Conservation (phyloP, 371 early-diverging fungal genomes). For the Entomophthora muscae region DNA sequence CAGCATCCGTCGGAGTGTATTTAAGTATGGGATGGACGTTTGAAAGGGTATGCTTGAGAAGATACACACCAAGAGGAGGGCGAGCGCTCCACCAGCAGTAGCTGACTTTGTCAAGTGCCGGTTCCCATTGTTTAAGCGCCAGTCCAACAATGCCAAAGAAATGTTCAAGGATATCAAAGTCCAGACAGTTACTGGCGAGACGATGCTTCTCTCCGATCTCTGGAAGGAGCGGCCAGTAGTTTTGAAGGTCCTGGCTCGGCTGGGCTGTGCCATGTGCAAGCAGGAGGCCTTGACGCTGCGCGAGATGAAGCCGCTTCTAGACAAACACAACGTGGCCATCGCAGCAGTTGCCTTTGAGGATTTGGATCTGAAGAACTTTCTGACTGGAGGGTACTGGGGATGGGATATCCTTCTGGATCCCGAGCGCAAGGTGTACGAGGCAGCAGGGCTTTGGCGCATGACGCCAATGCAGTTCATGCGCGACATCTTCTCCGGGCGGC, state of each 20-base stretch:
- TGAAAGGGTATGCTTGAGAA: no score
- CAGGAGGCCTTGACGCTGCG: not conserved
- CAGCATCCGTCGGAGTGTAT: no score
- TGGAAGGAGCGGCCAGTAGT: conserved; percentile 4
- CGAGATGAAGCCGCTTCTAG: conserved; percentile 2
- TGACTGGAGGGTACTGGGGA: conserved; percentile 3
- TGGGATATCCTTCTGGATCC: conserved; percentile 6
- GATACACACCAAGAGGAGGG: no score
- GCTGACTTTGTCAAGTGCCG: no score
- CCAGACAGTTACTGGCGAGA: not conserved
- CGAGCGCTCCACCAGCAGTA: no score
- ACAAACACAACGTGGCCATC: not conserved
- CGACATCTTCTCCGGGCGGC: not conserved
- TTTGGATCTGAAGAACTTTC: conserved; percentile 1
- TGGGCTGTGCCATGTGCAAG: conserved; percentile 6
- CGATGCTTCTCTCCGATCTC: not conserved
- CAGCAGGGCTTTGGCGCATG: not conserved
- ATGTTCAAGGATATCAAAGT: not conserved
- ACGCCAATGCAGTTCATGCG: not conserved
- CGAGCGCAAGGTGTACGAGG: conserved; percentile 1
- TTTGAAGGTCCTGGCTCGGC: conserved; percentile 4
- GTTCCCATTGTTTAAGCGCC: no score
- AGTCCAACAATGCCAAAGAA: not conserved
- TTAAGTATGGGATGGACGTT: no score
- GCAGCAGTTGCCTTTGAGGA: conserved; percentile 8